Percentiles rank a stretch among this genome's conserved stretches.
Conservation (phyloP, 768 basidiomycete species). For the Leccinum pellstonianum region DNA sequence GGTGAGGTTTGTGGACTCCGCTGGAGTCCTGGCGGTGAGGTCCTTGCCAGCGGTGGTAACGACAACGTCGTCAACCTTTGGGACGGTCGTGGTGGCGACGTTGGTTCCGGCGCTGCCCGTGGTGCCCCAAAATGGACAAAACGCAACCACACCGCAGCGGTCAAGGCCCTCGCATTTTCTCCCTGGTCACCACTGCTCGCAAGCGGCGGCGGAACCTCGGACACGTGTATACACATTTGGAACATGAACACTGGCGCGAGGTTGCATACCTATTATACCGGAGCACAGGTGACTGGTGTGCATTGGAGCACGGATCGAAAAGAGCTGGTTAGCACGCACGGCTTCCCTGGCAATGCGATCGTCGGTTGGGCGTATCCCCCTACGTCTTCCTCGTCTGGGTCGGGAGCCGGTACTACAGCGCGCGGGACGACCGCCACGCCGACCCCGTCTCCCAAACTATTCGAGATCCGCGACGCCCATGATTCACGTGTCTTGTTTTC, state of each 20-base stretch:
- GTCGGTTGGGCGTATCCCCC: constrained; percentile 83
- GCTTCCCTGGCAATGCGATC: constrained; percentile 85
- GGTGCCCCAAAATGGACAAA: constrained; percentile 86
- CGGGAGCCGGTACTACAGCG: constrained; percentile 22
- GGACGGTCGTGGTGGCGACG: constrained; percentile 78
- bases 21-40: constrained; percentile 85
- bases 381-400: constrained; percentile 11
- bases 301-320: constrained; percentile 86
- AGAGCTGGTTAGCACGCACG: constrained; percentile 90
- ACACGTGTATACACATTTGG: constrained; percentile 89
- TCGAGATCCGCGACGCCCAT: constrained; percentile 84
- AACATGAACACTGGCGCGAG: constrained; percentile 91
- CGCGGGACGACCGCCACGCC: constrained; percentile 20
- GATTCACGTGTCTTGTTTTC: constrained; percentile 89
- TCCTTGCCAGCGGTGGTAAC: constrained; percentile 93
- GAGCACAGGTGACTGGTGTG: constrained; percentile 89
- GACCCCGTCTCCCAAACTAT: constrained; percentile 21
- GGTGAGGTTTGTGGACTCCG: constrained; percentile 92
- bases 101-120: constrained; percentile 41
- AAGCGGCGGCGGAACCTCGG: constrained; percentile 92
- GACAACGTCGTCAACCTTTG: constrained; percentile 98
- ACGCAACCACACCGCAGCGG: constrained; percentile 86
- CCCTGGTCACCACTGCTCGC: constrained; percentile 93
- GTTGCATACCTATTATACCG: constrained; percentile 80
- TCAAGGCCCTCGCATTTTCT: constrained; percentile 92